Conservation (phyloP, 208 protist genomes). For the Leishmania amazonensis region DNA sequence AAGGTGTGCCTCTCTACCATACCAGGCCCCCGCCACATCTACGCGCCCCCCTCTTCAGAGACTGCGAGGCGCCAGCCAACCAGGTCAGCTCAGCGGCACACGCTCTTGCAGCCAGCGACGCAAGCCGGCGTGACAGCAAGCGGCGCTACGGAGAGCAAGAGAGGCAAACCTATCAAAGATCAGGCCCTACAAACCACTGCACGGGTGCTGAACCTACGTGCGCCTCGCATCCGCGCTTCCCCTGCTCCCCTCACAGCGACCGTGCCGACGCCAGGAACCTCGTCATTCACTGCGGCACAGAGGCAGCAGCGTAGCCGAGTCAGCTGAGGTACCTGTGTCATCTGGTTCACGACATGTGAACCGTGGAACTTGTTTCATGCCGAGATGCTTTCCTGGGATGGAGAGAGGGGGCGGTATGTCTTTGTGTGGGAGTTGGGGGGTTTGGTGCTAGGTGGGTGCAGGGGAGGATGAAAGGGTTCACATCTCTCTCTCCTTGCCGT, state of each 20-base stretch:
- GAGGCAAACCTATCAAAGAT: background rate
- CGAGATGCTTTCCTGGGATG: background rate
- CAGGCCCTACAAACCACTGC: background rate
- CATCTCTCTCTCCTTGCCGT: background rate
- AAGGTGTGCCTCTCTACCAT: constrained; percentile 15
- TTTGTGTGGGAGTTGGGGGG: background rate
- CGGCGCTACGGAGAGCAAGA: background rate
- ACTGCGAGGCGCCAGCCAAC: background rate
- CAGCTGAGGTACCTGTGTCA: background rate
- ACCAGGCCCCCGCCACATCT: constrained; percentile 17
- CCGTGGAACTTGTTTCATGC: background rate
- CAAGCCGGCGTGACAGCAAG: background rate
- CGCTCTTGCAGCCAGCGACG: background rate
- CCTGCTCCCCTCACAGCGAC: background rate
- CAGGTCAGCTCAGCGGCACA: too few relatives aligned
- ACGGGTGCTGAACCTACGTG: background rate
- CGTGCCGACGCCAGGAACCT: background rate
- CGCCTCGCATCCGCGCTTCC: background rate
- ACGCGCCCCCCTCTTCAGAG: background rate
- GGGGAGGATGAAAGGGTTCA: background rate
- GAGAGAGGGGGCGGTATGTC: background rate
- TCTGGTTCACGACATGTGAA: background rate
- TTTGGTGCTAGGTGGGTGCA: background rate
- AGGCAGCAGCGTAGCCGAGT: background rate
- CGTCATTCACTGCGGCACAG: background rate